Evolutionary conservation across 2,329 filamentous ascomycete genomes (phyloP), one percentile per base, ranked within the genome.

Genomic region (Albophoma yamanashiensis): DNA sequence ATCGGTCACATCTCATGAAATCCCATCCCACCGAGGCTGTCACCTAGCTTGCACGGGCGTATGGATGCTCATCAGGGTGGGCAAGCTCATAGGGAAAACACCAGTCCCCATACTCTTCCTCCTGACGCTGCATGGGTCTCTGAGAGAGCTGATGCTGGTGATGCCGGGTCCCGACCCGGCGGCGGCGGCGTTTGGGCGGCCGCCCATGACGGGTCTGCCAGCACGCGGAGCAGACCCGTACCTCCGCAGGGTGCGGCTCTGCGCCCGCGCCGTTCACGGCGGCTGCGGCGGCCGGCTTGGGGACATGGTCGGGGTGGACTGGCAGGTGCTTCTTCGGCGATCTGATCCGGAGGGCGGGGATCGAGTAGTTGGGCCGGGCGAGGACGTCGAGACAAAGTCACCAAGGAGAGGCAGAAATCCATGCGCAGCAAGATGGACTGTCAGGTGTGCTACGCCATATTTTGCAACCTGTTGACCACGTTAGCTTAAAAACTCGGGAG

Each of bases 191-290:
- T 71, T 72, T 56, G 59, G 62, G n/a, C 66, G 67, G 52, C 66
- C 69, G 27, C 66, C 73, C 66, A 60, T 73, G 31, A 65, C 65
- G 60, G 70, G 73, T 3, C 63, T 81, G 11, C 64, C 55, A 67
- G 69, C 58, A 66, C 80, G 22, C 65, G 81, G 59, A n/a, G 67
- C 72, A 50, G 78, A 81, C 60, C 78, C 79, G 56, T 75, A 79
- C 55, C 68, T 81, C 42, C 68, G 75, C 56, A 69, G 63, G 50
- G 75, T 73, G 17, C 68, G 73, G 60, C 64, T 81, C 36, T 68
- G 68, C 63, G 71, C 78, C 45, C 70, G 70, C 58, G 66, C 66
- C 25, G 65, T 64, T 47, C 77, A 79, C 62, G 68, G 69, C 5
- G 14, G n/a, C n/a, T n/a, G n/a, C n/a, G n/a, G 38, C 56, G 1